Evolutionary conservation across 176 grass and related monocot genomes (phyloP).

Genomic region (Oryza glaberrima): DNA sequence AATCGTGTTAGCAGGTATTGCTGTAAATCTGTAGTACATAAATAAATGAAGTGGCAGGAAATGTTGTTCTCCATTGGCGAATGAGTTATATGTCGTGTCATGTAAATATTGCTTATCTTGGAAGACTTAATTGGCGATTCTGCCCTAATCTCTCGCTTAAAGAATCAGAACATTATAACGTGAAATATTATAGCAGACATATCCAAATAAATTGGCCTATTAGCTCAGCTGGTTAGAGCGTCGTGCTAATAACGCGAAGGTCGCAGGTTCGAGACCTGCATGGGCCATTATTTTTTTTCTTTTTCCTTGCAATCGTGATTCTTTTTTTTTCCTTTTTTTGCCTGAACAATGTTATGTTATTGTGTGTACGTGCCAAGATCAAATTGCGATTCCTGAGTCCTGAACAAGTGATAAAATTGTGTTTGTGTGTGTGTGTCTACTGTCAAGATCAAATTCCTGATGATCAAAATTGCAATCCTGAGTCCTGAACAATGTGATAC

Average conservation of each 20-base stretch:
- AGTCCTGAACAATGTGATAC: no score
- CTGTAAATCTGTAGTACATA: neutral
- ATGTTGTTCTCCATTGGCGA: neutral
- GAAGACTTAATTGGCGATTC: neutral
- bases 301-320: no score
- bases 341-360: no score
- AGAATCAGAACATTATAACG: no score
- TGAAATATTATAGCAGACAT: no score
- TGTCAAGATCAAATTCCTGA: no score
- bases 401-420: no score
- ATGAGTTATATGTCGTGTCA: neutral
- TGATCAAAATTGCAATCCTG: no score
- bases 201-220: slow-evolving; percentile 42
- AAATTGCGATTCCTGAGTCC: no score
- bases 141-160: neutral
- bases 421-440: no score
- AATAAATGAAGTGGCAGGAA: slow-evolving; percentile 15
- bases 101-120: neutral
- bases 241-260: slow-evolving; percentile 99
- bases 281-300: slow-evolving; percentile 45
- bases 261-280: slow-evolving; percentile 98
- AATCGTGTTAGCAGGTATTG: neutral
- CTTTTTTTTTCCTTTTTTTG: no score
- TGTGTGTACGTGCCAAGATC: no score
- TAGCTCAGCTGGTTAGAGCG: slow-evolving; percentile 84